phyloP scores from a whole-genome alignment of 2,329 filamentous ascomycete genomes.

The Aspergillus sp. region DNA sequence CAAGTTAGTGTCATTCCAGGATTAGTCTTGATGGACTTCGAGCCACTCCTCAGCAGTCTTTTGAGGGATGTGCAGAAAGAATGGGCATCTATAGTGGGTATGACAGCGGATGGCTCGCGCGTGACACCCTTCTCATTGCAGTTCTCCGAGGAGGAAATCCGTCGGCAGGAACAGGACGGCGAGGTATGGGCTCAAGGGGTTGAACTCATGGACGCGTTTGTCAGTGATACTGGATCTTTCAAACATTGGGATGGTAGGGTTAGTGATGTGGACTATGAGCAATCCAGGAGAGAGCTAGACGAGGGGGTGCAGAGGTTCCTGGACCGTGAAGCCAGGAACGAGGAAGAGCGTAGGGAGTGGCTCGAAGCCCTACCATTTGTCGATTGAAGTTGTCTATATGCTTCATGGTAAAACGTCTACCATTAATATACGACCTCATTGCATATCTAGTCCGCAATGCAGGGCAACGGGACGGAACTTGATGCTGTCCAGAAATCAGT shows the following conservation, averaged over 20 bases:
- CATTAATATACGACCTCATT: no score
- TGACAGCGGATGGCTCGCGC: background rate
- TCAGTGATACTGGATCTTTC: slow-evolving; percentile 23
- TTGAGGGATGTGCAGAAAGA: slow-evolving; percentile 21
- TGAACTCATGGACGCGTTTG: slow-evolving; percentile 22
- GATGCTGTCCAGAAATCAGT: no score
- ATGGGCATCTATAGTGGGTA: slow-evolving; percentile 19
- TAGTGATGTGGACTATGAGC: slow-evolving; percentile 19
- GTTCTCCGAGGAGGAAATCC: slow-evolving; percentile 17
- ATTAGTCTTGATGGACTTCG: slow-evolving; percentile 22
- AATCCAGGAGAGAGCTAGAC: slow-evolving; percentile 20
- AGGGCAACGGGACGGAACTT: no score
- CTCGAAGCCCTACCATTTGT: slow-evolving; percentile 21
- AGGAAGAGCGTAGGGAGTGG: slow-evolving; percentile 22
- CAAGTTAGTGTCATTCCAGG: slow-evolving; percentile 23
- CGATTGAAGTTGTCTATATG: slow-evolving; percentile 3
- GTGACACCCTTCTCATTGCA: slow-evolving; percentile 18
- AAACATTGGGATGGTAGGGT: slow-evolving; percentile 29
- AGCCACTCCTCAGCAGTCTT: slow-evolving; percentile 19
- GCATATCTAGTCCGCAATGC: no score
- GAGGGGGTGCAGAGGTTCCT: slow-evolving; percentile 24
- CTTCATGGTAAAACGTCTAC: no score
- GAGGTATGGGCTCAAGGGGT: slow-evolving; percentile 26
- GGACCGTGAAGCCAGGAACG: slow-evolving; percentile 23
- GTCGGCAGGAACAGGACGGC: slow-evolving; percentile 20